Evolutionary conservation across 345 rosid species (phyloP).

Genomic region (Salix viminalis): DNA sequence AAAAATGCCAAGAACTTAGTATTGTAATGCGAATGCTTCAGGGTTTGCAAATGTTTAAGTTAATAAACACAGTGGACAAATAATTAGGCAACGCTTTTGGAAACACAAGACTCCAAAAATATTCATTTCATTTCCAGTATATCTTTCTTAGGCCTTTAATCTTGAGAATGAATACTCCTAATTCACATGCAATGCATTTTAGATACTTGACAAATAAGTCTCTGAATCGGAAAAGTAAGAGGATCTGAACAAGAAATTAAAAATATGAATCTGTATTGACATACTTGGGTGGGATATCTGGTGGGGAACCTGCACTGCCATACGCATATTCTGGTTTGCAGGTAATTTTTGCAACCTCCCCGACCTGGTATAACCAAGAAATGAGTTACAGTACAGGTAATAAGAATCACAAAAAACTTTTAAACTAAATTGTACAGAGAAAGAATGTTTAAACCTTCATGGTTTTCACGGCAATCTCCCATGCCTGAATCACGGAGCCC

Average conservation of each 20-base stretch:
- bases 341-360: slow-evolving; percentile 87
- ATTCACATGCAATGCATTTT: background rate
- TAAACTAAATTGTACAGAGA: background rate
- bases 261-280: slow-evolving; percentile 5
- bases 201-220: background rate
- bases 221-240: background rate
- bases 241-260: background rate
- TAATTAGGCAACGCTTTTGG: background rate
- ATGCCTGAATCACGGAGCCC: slow-evolving; percentile 77
- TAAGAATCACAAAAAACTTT: background rate
- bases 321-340: slow-evolving; percentile 96
- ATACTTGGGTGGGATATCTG: slow-evolving; percentile 87
- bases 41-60: too few relatives aligned
- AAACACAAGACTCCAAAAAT: background rate
- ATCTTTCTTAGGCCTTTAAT: background rate
- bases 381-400: background rate
- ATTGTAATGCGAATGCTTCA: too few relatives aligned
- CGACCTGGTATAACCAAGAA: slow-evolving; percentile 50
- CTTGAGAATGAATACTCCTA: background rate
- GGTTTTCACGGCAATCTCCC: slow-evolving; percentile 81
- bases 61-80: too few relatives aligned
- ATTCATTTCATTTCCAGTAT: background rate
- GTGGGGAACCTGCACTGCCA: slow-evolving; percentile 82
- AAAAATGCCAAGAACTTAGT: background rate
- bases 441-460: slow-evolving; percentile 58